A percentile compares a stretch with the other conserved stretches of the same genome.
Conservation (phyloP, 345 rosid species). For the Corchorus capsularis region DNA sequence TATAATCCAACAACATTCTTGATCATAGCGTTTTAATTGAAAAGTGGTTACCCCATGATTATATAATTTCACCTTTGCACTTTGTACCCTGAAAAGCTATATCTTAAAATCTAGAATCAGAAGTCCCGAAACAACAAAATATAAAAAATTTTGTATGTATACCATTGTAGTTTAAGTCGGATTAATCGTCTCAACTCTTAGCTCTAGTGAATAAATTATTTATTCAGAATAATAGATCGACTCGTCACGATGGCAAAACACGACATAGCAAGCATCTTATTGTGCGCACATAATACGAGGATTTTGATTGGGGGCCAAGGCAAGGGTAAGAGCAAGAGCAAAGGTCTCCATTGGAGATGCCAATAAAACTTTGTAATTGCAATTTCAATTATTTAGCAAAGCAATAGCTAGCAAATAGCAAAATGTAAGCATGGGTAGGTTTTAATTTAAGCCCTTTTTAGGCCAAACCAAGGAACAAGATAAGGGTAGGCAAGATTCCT, state of each 20-base stretch:
- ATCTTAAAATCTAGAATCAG: not conserved
- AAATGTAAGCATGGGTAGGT: not conserved
- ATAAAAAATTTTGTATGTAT: not conserved
- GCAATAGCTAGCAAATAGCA: not conserved
- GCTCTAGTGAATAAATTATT: not conserved
- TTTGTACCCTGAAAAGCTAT: not conserved
- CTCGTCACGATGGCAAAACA: slow-evolving; percentile 15
- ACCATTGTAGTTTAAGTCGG: not conserved
- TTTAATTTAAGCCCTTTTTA: not conserved
- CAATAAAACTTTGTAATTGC: not conserved
- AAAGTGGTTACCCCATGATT: not conserved
- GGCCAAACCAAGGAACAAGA: not conserved
- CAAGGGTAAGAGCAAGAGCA: not conserved
- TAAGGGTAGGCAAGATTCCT: slow-evolving; percentile 13
- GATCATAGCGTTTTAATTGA: slow-evolving; percentile 13
- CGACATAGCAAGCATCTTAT: slow-evolving; percentile 6
- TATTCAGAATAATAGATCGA: not conserved
- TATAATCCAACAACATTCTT: slow-evolving; percentile 10
- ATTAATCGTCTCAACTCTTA: not conserved
- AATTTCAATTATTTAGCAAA: not conserved
- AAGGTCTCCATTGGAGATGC: slow-evolving; percentile 1
- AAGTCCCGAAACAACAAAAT: not conserved
- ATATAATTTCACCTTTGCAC: not conserved
- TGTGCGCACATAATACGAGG: slow-evolving; percentile 5
- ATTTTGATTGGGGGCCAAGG: not conserved